Evolutionary conservation across 345 rosid species (phyloP), one percentile per base, ranked within the genome.

Genomic region (Acer campestre): DNA sequence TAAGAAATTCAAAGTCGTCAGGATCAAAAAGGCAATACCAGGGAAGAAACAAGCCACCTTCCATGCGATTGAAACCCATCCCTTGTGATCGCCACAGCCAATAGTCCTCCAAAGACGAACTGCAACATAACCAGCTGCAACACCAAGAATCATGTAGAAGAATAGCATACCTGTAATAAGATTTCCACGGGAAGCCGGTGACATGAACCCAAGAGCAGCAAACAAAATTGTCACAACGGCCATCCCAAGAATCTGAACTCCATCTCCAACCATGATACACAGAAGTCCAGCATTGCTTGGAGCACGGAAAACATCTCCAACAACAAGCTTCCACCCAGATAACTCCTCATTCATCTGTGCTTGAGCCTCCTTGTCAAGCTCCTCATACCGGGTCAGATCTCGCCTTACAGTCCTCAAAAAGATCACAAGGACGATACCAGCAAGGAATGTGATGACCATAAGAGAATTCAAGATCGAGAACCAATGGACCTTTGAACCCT

Each of bases 301-400:
- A 58, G 89, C 88, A 38, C 93, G 90, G 81, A 91, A 91, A 75
- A 91, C 95, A 80, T 89, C 95, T n/a, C 91, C 93, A 1, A 91
- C 95, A 20, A 93, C 92, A 75, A 90, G 93, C 77, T 90, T 90
- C 91, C 93, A 90, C 25, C 97, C 96, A 61, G 96, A 93, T 65
- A 91, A 83, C 86, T 93, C 98, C 85, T 93, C 96, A 22, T 91
- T 93, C 98, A 93, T 91, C 88, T 93, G 98, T 68, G 94, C 93
- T 67, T 93, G 96, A 61, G 96, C 94, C 76, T 93, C 98, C 85
- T 91, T 91, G 86, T 93, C 97, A 14, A 93, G 88, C 80, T 93
- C 98, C 89, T 93, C 98, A 48, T 93, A 93, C 6, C 87, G 92
- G 3, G 98, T 93, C 76, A 93, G 83, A 87, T 93, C 98, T 35